These are phyloP conservation scores for Saccharomycopsis olivae DNA, from an alignment of 805 yeast species.

Conservation along the genomic window DNA sequence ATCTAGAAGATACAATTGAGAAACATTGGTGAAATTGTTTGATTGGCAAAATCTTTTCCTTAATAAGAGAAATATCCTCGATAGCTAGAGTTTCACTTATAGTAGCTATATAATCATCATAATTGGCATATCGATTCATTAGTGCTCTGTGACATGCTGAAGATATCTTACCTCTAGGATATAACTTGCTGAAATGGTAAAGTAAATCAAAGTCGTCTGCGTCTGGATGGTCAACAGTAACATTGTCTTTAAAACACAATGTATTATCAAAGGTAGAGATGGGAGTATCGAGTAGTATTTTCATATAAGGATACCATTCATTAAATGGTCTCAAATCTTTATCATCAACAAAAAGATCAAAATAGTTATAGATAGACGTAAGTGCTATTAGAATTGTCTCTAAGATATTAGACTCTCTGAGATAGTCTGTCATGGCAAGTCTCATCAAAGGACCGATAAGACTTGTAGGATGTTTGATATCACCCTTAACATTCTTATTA, in stretches of 20 bases:
- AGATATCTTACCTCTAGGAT: not conserved
- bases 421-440: no score
- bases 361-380: no score
- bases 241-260: not conserved
- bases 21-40: conserved; percentile 4
- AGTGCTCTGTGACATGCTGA: not conserved
- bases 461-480: no score
- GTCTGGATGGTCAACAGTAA: not conserved
- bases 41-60: not conserved
- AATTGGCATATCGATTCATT: not conserved
- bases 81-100: not conserved
- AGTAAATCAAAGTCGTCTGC: not conserved
- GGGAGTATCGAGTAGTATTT: not conserved
- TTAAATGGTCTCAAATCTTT: no score
- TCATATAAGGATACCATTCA: no score
- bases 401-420: no score
- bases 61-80: no score
- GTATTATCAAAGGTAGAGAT: not conserved
- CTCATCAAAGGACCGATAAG: no score
- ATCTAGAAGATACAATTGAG: conserved; percentile 1
- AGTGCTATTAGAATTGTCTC: no score
- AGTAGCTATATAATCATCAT: not conserved
- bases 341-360: no score
- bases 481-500: no score
- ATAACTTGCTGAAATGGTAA: not conserved